Percentiles rank a stretch among this genome's conserved stretches.
These are phyloP conservation scores for Globisporangium nagaii DNA, from an alignment of 352 stramenopile genomes.

Conservation along the genomic window DNA sequence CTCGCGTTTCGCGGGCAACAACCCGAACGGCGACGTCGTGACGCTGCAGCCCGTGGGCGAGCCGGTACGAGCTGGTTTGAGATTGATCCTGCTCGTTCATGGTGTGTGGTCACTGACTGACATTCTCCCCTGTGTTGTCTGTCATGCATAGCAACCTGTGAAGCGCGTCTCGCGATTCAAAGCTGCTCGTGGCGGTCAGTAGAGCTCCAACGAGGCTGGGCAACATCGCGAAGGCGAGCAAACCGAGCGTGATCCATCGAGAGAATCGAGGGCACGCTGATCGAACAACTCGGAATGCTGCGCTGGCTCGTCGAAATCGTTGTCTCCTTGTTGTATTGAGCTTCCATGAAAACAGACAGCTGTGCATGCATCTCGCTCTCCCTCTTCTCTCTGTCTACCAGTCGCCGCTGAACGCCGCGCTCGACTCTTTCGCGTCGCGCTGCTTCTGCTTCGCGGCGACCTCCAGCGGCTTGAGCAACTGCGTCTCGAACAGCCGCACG, in stretches of 20 bases:
- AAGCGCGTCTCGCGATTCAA: slow-evolving; percentile 84
- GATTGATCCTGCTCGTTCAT: neutral
- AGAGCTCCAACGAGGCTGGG: neutral
- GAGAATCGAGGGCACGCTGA: too few relatives aligned
- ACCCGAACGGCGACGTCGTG: slow-evolving; percentile 61
- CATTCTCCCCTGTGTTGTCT: neutral
- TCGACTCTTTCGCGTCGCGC: slow-evolving; percentile 55
- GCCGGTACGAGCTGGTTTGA: slow-evolving; percentile 40
- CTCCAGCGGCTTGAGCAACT: slow-evolving; percentile 68
- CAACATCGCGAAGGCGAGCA: too few relatives aligned
- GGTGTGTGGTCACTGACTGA: neutral
- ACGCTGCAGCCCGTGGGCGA: slow-evolving; percentile 71
- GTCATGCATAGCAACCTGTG: slow-evolving; percentile 55
- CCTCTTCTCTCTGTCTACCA: slow-evolving; percentile 35
- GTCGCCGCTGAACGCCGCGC: slow-evolving; percentile 71
- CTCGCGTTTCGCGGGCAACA: slow-evolving; percentile 62
- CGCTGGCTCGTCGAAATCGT: neutral
- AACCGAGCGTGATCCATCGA: too few relatives aligned
- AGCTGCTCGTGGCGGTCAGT: slow-evolving; percentile 29
- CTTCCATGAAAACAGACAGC: too few relatives aligned
- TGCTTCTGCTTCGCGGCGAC: slow-evolving; percentile 64
- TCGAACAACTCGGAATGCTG: neutral
- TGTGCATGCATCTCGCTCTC: neutral
- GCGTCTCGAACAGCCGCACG: slow-evolving; percentile 65
- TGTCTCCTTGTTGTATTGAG: neutral